Evolutionary conservation across 371 early-diverging fungal species (phyloP), one percentile per base, ranked within the genome.

Genomic region (Choanephora cucurbitarum): DNA sequence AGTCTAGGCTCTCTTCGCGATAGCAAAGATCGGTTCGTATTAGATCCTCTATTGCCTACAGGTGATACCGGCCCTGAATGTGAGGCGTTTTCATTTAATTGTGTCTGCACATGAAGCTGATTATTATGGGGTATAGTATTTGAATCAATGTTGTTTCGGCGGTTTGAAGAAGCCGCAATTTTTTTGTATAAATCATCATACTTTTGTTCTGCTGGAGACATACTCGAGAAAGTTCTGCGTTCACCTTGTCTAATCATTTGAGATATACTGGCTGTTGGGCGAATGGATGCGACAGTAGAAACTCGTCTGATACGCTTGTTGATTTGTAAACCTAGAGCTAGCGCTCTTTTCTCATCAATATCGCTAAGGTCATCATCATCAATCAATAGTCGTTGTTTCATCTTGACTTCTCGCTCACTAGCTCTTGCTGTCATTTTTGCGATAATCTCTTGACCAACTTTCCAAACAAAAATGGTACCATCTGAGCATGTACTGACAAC

Each of bases 391-490:
- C 33, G 43, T 51, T 62, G 28, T 57, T 37, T 19, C 19, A 34
- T 23, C 39, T 55, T 58, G 14, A 45, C 31, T 21, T 63, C 66
- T 19, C 60, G 52, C 7, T 72, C 70, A 18, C 33, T 43, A 0
- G 69, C 61, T 2, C 79, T 53, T n/a, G 74, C 59, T 24, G 55
- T 58, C 81, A 85, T 85, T 39, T 80, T 73, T 6, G 64, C 62
- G n/a, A 80, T 64, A 19, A 89, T 62, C 5, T 82, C 80, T 22
- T 70, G 64, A 3, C 77, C 66, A 2, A 91, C 60, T 47, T 77
- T 74, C 92, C 92, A 93, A 0, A 93, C 77, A 67, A 91, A 83
- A 9, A 92, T 72, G 13, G 88, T 90, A 0, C 92, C 91, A 59
- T 93, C 92, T 0, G 86, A 89, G 53, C 88, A 83, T 5, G 91